Evolutionary conservation across 345 rosid species (phyloP), one percentile per base, ranked within the genome.

Genomic region (Gossypium stocksii): DNA sequence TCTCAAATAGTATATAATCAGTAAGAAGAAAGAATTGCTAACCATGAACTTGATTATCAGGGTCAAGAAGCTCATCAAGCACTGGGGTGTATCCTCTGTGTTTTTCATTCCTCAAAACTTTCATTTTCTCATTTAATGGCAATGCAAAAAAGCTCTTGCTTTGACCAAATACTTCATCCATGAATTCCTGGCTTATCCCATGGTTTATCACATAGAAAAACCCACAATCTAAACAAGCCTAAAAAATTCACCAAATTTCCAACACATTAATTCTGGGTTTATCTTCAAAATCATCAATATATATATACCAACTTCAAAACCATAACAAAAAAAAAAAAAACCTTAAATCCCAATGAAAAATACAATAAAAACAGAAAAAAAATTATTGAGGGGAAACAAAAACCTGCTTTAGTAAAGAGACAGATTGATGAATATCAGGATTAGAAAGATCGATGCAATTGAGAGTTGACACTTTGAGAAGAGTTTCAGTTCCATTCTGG

Each of bases 221-320:
- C 57, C 94, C 97, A 70, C 84, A 58, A 77, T 94, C 98, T 74
- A 92, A 74, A 78, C 97, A 94, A 71, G 97, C 91, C 97, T 91
- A 62, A 20, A 76, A 51, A 76, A 51, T 16, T 34, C 67, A 72
- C 46, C 4, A 41, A 60, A 46, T 29, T 52, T 54, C 1, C 19
- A 16, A 63, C 11, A 67, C 17, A 46, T 45, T 48, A 34, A 5
- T 43, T 59, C 7, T 45, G 38, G 49, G 13, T 12, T 38, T 19
- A 7, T 43, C n/a, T 44, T 13, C 0, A 51, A 51, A 29, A 44
- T 17, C 13, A 53, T 5, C 59, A 23, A 16, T 16, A 73, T 16
- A 61, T 29, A 13, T 34, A 57, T 0, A 29, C 23, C 20, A 16
- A 25, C 7, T 43, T n/a, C 20, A 16, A 53, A 53, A 74, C 6